These are phyloP conservation scores for Claviceps pazoutovae DNA, from an alignment of 2,329 filamentous ascomycete species.

Conservation along the genomic window DNA sequence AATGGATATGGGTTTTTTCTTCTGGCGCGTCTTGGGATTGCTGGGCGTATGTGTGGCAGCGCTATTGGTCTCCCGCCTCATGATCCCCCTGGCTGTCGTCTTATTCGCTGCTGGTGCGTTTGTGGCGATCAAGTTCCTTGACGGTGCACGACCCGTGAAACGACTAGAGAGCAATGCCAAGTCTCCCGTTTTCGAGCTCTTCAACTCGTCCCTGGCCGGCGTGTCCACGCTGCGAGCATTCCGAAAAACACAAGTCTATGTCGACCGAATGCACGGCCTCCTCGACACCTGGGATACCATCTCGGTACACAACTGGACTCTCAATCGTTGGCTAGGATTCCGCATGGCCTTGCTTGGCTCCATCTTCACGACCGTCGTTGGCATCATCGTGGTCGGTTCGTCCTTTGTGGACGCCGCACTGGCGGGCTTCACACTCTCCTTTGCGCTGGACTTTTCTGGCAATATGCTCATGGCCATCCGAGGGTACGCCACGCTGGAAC, in stretches of 20 bases:
- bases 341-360: constrained; percentile 58
- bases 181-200: constrained; percentile 69
- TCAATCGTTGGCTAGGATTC: constrained; percentile 66
- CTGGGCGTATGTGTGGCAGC: constrained; percentile 53
- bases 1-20: constrained; percentile 45
- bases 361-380: constrained; percentile 51
- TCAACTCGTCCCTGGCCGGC: constrained; percentile 57
- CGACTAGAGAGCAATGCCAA: constrained; percentile 64
- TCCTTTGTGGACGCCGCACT: constrained; percentile 51
- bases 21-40: constrained; percentile 46
- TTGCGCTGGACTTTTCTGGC: constrained; percentile 54
- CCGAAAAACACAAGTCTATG: constrained; percentile 51
- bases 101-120: constrained; percentile 44
- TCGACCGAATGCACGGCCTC: constrained; percentile 53
- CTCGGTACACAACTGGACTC: constrained; percentile 54
- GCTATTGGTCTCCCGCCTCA: constrained; percentile 51
- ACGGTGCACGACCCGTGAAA: constrained; percentile 62
- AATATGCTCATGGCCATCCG: constrained; percentile 53
- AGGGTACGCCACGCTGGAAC: constrained; percentile 55
- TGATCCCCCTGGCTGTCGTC: constrained; percentile 46
- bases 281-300: constrained; percentile 56
- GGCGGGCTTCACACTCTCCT: constrained; percentile 62
- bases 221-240: constrained; percentile 66
- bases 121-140: constrained; percentile 48
- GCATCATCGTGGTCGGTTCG: constrained; percentile 47